Evolutionary conservation across 2,329 filamentous ascomycete genomes (phyloP).

Genomic region (Sporothrix euskadiensis): DNA sequence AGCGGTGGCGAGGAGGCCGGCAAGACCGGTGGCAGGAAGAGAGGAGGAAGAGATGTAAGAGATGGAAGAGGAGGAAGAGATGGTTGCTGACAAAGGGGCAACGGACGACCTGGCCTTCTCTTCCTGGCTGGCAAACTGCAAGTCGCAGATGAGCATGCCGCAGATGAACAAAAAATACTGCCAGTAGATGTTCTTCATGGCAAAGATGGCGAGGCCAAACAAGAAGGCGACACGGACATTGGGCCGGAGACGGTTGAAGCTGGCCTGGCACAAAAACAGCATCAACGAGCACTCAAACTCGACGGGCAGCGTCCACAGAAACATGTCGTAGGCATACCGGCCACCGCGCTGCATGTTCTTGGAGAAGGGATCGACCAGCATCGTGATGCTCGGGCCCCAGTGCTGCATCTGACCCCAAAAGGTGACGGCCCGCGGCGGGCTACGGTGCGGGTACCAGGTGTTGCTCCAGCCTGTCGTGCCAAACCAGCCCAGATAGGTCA

Average conservation of each 20-base stretch:
- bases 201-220: constrained; percentile 28
- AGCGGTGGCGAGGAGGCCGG: constrained; percentile 33
- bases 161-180: constrained; percentile 38
- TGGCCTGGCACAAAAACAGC: constrained; percentile 40
- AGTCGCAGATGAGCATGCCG: constrained; percentile 41
- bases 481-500: constrained; percentile 27
- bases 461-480: constrained; percentile 28
- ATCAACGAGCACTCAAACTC: constrained; percentile 43
- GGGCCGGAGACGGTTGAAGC: constrained; percentile 35
- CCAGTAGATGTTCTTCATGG: constrained; percentile 35
- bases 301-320: constrained; percentile 43
- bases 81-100: background rate
- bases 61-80: background rate
- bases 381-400: constrained; percentile 25
- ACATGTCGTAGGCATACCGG: constrained; percentile 36
- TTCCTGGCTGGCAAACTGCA: constrained; percentile 32
- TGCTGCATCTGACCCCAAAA: constrained; percentile 27
- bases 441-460: constrained; percentile 27
- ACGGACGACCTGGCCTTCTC: background rate
- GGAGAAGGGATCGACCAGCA: constrained; percentile 28
- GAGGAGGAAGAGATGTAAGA: background rate
- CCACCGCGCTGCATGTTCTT: constrained; percentile 30
- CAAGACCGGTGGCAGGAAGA: constrained; percentile 20
- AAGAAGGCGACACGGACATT: constrained; percentile 26
- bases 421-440: constrained; percentile 21